These are phyloP conservation scores for Ceratorhiza oryzae-sativae DNA, from an alignment of 1,284 basidiomycete genomes.

Conservation along the genomic window DNA sequence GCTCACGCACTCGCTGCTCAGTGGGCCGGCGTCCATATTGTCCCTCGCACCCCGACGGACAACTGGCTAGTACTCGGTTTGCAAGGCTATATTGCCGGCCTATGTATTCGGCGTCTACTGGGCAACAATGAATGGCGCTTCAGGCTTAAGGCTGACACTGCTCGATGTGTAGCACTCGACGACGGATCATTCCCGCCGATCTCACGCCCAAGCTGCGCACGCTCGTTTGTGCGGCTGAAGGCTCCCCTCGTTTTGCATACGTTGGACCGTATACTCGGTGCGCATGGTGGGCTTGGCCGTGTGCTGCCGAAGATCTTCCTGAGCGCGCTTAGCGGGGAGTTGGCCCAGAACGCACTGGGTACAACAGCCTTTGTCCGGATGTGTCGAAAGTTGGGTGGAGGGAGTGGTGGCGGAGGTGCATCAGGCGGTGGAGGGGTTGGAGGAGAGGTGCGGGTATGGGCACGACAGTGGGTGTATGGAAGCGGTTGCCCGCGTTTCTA, in stretches of 20 bases:
- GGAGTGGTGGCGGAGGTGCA: constrained; percentile 48
- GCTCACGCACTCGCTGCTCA: constrained; percentile 92
- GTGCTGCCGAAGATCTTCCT: constrained; percentile 96
- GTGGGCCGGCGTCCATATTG: constrained; percentile 97
- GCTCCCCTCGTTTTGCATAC: constrained; percentile 95
- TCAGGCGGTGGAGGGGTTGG: constrained; percentile 23
- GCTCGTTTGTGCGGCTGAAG: constrained; percentile 94
- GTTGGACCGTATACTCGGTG: constrained; percentile 80
- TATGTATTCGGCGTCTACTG: constrained; percentile 86
- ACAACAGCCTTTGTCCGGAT: constrained; percentile 91
- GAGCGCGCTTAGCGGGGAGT: constrained; percentile 91
- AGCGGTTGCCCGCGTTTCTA: constrained; percentile 94
- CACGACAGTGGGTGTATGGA: constrained; percentile 98
- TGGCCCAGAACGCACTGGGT: constrained; percentile 84
- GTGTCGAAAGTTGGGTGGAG: constrained; percentile 92
- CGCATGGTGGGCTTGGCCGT: constrained; percentile 90
- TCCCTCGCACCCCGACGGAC: constrained; percentile 94
- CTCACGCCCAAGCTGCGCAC: constrained; percentile 82
- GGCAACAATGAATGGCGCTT: constrained; percentile 99
- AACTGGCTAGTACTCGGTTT: constrained; percentile 96
- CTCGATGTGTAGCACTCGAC: constrained; percentile 89
- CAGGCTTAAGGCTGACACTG: constrained; percentile 94
- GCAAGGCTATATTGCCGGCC: constrained; percentile 86
- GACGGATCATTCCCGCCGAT: constrained; percentile 91
- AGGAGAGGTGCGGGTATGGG: constrained; percentile 82